Base-by-base conservation (phyloP, 108 stramenopile genomes). In the Cylindrotheca closterium region DNA sequence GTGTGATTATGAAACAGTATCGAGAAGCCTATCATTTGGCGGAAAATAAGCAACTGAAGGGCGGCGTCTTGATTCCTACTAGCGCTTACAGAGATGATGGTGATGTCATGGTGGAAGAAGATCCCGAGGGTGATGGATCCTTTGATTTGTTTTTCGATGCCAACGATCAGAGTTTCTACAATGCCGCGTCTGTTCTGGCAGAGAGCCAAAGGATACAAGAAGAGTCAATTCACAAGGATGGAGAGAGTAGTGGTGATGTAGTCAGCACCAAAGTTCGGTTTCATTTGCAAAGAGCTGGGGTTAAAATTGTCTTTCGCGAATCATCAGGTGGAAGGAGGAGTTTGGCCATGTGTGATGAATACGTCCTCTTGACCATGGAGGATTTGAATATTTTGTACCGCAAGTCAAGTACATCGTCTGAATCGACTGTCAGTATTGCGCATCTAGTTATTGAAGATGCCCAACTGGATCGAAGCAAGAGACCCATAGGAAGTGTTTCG, bases 91-190 rank as follows among this genome's bases (percentile, higher is more conserved):
- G 61, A 24, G 79, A 83, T 57, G 69, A 79, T 12, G 60, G 28
- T 18, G 47, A 63, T 51, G 56, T 21, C 0, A 47, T 56, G 5
- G 8, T 7, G 27, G 56, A 67, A 49, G 64, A 68, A 18, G 68
- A 47, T 10, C n/a, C n/a, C n/a, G n/a, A n/a, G n/a, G 81, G 73
- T 0, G 70, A 57, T 7, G 51, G 73, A 23, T 78, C 91, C 12
- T 92, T 89, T 55, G 91, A 92, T 71, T 74, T 84, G 7, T 92
- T 92, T 55, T 92, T 92, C 49, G 91, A 92, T 71, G 86, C 88
- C 21, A 92, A 89, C 53, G 91, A 92, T 34, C 69, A 79, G 58
- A 84, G 84, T 34, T 77, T 87, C 31, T 79, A 78, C 59, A 59
- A 81, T 42, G 85, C 85, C 51, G 59, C 77, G 1, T 77, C 80